These are phyloP conservation scores for Kuraishia molischiana DNA, from an alignment of 805 yeast species.

Conservation along the genomic window DNA sequence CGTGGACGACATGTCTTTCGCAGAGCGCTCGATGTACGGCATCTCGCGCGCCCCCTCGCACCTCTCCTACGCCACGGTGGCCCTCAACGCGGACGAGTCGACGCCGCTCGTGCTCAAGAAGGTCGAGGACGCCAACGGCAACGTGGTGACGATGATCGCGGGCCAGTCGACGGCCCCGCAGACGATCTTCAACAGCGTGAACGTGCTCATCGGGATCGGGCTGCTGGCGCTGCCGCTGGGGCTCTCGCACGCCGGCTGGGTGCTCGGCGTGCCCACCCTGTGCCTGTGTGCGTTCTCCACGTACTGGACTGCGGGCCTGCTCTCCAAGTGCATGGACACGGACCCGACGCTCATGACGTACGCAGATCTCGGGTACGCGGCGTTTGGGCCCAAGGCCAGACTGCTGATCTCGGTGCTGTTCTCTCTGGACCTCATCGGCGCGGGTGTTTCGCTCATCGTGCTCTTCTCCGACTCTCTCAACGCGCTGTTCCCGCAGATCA, in stretches of 20 bases:
- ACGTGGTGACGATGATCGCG: slow-evolving; percentile 57
- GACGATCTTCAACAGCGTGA: slow-evolving; percentile 57
- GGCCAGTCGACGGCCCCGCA: slow-evolving; percentile 78
- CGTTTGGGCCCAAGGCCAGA: slow-evolving; percentile 72
- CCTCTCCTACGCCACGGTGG: slow-evolving; percentile 16
- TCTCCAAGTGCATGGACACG: slow-evolving; percentile 69
- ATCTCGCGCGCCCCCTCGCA: slow-evolving; percentile 17
- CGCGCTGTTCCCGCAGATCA: slow-evolving; percentile 49
- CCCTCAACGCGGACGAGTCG: slow-evolving; percentile 12
- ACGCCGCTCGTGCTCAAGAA: slow-evolving; percentile 47
- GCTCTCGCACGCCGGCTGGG: slow-evolving; percentile 53
- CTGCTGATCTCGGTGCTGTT: slow-evolving; percentile 64
- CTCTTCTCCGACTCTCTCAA: slow-evolving; percentile 79
- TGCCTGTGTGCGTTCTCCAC: slow-evolving; percentile 56
- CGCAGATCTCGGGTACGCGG: slow-evolving; percentile 83
- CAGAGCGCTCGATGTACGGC: slow-evolving; percentile 18
- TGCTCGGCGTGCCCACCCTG: slow-evolving; percentile 52
- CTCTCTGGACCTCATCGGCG: slow-evolving; percentile 69
- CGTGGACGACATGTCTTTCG: slow-evolving; percentile 31
- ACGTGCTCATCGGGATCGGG: slow-evolving; percentile 61
- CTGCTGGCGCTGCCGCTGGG: slow-evolving; percentile 60
- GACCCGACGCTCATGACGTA: slow-evolving; percentile 77
- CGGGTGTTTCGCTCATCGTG: slow-evolving; percentile 73
- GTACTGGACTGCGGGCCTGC: slow-evolving; percentile 64
- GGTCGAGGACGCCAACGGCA: slow-evolving; percentile 65